Percentiles rank a stretch among this genome's conserved stretches.
phyloP scores from a whole-genome alignment of 2,329 filamentous ascomycete species.

The Fusarium virguliforme region DNA sequence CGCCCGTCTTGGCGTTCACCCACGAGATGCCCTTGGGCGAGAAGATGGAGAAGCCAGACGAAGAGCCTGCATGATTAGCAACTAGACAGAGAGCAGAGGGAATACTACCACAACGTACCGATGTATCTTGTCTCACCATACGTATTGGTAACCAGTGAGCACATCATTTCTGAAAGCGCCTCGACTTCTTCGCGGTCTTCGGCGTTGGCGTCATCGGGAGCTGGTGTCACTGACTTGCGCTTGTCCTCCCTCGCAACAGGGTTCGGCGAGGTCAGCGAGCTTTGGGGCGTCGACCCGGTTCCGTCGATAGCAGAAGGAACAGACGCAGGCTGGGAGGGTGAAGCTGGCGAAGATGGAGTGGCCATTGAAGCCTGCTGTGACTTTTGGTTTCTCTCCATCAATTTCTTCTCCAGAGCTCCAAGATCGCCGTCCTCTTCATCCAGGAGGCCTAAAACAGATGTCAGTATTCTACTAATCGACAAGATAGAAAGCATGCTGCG shows the following conservation, averaged over 20 bases:
- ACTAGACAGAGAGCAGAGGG: neutral
- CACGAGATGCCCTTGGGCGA: constrained; percentile 98
- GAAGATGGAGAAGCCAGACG: constrained; percentile 98
- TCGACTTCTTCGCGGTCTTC: constrained; percentile 78
- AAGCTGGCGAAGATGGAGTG: constrained; percentile 65
- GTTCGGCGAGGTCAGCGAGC: constrained; percentile 69
- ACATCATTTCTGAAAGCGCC: constrained; percentile 97
- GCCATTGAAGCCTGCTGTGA: constrained; percentile 67
- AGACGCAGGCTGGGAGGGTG: constrained; percentile 65
- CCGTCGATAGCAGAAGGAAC: constrained; percentile 58
- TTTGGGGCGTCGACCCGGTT: constrained; percentile 66
- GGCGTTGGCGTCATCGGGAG: constrained; percentile 48
- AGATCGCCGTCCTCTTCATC: constrained; percentile 91
- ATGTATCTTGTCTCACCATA: constrained; percentile 96
- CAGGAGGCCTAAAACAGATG: constrained; percentile 76
- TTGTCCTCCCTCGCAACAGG: constrained; percentile 59
- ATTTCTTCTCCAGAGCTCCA: constrained; percentile 86
- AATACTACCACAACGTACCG: constrained; percentile 67
- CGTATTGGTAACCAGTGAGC: constrained; percentile 94
- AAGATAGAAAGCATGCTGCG: neutral
- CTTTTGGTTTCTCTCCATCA: constrained; percentile 71
- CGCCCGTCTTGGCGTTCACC: constrained; percentile 99
- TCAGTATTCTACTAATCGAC: constrained; percentile 24
- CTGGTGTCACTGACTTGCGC: constrained; percentile 50
- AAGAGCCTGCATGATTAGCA: constrained; percentile 78